Evolutionary conservation across 208 protist genomes (phyloP), one percentile per base, ranked within the genome.

Genomic region (Jaenimonas drosophilae): DNA sequence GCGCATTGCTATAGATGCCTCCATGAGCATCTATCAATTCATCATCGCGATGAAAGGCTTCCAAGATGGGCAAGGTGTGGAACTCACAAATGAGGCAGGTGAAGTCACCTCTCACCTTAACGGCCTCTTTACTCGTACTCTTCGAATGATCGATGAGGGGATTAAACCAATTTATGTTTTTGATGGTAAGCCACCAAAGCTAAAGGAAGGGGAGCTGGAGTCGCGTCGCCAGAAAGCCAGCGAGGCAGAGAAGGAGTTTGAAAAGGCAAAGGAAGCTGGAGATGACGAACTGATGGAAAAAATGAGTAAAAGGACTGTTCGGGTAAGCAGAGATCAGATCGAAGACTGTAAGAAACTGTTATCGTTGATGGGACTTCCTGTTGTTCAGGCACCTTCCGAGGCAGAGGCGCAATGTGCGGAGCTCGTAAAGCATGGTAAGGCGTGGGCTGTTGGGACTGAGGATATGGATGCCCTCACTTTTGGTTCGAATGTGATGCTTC

Each of bases 381-480:
- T 94, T 29, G 68, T 99, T 2, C 68, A 97, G 59, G 97, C 98
- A n/a, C 91, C 94, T 9, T 85, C 75, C 23, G 97, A 99, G 65
- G 97, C 98, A 14, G 97, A 99, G 64, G 97, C 97, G 30, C 98
- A 99, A 80, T 99, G 98, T 62, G 98, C 98, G 2, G 96, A 90
- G 47, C 59, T 99, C 7, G 77, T 85, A 23, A 89, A 94, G 59
- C 80, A 59, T 24, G 95, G 94, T 2, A 88, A 96, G 45, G 96
- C 97, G 24, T 99, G 82, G 80, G 98, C 94, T 0, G 97, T 97
- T 3, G 98, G 77, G 6, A 98, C 98, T 14, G 98, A 99, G 67
- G 99, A 99, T 71, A 99, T 99, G 97, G 99, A 99, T 62, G 81
- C 97, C 9, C 85, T 99, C 1, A 98, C 98, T 1, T 99, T 99